Conservation (phyloP, 2,329 filamentous ascomycete species). For the Emergomyces orientalis region DNA sequence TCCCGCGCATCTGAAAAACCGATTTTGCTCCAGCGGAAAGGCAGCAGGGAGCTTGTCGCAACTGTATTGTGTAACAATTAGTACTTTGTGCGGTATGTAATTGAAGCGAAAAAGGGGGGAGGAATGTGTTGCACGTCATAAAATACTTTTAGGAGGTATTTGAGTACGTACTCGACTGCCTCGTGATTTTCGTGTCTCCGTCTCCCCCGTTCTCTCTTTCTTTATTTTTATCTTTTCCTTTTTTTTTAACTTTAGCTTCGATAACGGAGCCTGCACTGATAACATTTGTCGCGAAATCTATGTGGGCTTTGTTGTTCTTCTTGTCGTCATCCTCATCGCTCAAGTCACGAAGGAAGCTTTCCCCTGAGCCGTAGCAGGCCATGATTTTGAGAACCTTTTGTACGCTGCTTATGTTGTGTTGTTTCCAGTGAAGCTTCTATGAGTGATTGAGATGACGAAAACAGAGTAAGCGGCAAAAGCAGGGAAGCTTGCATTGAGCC, state of each 20-base stretch:
- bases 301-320: not conserved
- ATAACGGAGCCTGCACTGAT: not conserved
- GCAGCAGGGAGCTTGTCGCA: not conserved
- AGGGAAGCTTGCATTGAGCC: not conserved
- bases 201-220: not conserved
- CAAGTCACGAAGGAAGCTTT: not conserved
- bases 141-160: not conserved
- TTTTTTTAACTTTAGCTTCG: not conserved
- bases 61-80: not conserved
- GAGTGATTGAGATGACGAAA: not conserved
- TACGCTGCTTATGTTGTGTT: not conserved
- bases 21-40: conserved; percentile 3
- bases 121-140: not conserved
- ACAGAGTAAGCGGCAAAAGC: not conserved
- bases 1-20: not conserved
- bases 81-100: not conserved
- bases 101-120: too few relatives aligned
- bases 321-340: not conserved
- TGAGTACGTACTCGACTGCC: not conserved
- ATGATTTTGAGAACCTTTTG: not conserved
- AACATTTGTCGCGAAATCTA: not conserved
- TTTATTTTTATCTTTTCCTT: not conserved
- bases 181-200: not conserved
- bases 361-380: not conserved
- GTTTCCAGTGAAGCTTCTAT: not conserved